Evolutionary conservation across 2,329 filamentous ascomycete genomes (phyloP), one percentile per base, ranked within the genome.

Genomic region (Whalleya microplaca): DNA sequence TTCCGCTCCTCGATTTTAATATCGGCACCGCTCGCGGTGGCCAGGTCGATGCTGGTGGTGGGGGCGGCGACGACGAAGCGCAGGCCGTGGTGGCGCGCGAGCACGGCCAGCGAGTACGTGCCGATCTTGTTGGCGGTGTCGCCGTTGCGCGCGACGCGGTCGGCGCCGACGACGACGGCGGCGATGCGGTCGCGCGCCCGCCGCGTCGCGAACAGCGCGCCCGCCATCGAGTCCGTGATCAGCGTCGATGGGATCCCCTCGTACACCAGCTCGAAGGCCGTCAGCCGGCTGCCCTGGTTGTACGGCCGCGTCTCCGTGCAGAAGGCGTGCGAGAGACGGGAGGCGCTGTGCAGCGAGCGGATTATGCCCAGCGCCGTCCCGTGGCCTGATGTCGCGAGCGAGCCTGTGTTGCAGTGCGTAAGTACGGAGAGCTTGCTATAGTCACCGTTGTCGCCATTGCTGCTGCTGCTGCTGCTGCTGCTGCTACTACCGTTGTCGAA

Each of bases 41-140:
- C 80, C 29, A 96, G 78, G 70, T 99, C 95, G 65, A 99, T 95
- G 54, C 92, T 96, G 1, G 95, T 99, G 6, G 93, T 90, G 0
- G 95, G 95, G 0, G 95, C 95, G 0, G 95, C 95, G 27, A 99
- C 93, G 9, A 99, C 83, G 71, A 99, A 99, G 73, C 94, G 96
- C 69, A 98, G 83, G 18, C 91, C 90, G 68, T 99, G 95, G 69
- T 93, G 81, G 63, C 84, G 87, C 20, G 95, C 95, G 27, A 96
- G 82, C n/a, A 98, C 92, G 2, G 95, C 92, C 3, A 99, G 83
- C 52, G 88, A 84, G 72, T 99, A 98, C 0, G 95, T 99, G 49
- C 95, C 95, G 59, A 99, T 96, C 79, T 99, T 99, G 79, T 99
- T 99, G 53, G 95, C 95, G 0, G 95, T 98, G 76, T 99, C 95